phyloP scores from a whole-genome alignment of 2,329 filamentous ascomycete genomes.

The Dendrostoma leiphaemia region DNA sequence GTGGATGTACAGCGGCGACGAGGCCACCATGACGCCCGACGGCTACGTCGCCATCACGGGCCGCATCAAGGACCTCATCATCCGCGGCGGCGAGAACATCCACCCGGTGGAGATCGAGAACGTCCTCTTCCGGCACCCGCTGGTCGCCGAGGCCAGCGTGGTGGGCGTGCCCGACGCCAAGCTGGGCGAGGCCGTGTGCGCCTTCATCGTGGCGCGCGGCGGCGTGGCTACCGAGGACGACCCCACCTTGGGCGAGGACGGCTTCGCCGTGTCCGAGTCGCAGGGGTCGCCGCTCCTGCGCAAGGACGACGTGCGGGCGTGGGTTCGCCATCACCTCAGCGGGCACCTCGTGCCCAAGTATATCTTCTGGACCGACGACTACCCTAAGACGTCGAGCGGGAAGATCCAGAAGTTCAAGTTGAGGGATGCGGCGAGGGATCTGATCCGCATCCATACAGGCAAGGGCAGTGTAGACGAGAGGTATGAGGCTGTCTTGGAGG shows the following conservation, averaged over 20 bases:
- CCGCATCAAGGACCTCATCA: conserved; percentile 92
- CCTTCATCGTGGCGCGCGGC: conserved; percentile 66
- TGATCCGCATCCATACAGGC: conserved; percentile 23
- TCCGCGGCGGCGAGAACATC: conserved; percentile 93
- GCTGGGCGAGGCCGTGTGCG: conserved; percentile 84
- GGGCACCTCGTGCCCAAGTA: conserved; percentile 83
- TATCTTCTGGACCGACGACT: conserved; percentile 83
- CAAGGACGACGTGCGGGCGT: conserved; percentile 61
- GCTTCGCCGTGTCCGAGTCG: conserved; percentile 18
- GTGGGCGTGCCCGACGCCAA: conserved; percentile 79
- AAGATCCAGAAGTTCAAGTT: conserved; percentile 97
- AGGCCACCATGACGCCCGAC: conserved; percentile 77
- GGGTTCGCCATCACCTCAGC: conserved; percentile 68
- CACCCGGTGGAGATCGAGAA: conserved; percentile 93
- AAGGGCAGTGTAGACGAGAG: conserved; percentile 3
- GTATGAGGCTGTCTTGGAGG: conserved; percentile 9
- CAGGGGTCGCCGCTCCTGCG: conserved; percentile 36
- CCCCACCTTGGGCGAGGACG: conserved; percentile 20
- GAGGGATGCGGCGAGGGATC: conserved; percentile 57
- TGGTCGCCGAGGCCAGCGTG: conserved; percentile 74
- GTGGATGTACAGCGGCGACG: conserved; percentile 94
- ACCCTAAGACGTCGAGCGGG: conserved; percentile 91
- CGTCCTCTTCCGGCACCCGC: conserved; percentile 71
- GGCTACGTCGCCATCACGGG: conserved; percentile 90
- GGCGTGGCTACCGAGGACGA: conserved; percentile 30